Conservation (phyloP, 2,329 filamentous ascomycete species). For the Ceratocystis albifundus region DNA sequence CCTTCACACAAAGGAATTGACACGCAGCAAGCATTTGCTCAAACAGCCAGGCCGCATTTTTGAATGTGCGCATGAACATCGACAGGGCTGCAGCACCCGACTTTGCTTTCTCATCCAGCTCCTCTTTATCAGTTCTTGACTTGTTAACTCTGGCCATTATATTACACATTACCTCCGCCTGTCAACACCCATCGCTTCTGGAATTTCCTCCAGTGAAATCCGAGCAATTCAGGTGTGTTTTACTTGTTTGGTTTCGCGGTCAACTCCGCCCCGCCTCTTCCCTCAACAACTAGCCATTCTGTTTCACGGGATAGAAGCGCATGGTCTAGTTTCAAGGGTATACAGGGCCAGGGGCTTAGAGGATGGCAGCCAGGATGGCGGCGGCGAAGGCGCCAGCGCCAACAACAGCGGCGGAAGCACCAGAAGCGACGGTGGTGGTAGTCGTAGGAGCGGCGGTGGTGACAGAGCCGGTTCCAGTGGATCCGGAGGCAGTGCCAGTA, state of each 20-base stretch:
- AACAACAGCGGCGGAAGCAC: constrained; percentile 24
- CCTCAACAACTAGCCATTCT: background rate
- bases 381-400: constrained; percentile 33
- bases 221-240: constrained; percentile 8
- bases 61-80: background rate
- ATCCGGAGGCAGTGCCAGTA: constrained; percentile 25
- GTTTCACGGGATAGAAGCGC: constrained; percentile 29
- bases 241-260: background rate
- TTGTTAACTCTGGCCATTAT: background rate
- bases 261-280: background rate
- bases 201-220: constrained; percentile 22
- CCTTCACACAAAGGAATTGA: background rate
- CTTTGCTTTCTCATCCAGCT: background rate
- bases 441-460: constrained; percentile 11
- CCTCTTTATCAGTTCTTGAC: background rate
- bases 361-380: constrained; percentile 28
- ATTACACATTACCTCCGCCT: constrained; percentile 2
- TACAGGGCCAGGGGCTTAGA: constrained; percentile 10
- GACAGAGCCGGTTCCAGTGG: constrained; percentile 20
- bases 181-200: background rate
- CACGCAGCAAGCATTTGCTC: background rate
- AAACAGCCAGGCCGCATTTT: background rate
- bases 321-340: background rate
- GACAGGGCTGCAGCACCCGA: background rate
- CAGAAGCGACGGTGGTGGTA: constrained; percentile 18